Percentiles rank a stretch among this genome's conserved stretches.
phyloP scores from a whole-genome alignment of 495 filamentous ascomycete genomes.

The Trichoderma asperelloides region DNA sequence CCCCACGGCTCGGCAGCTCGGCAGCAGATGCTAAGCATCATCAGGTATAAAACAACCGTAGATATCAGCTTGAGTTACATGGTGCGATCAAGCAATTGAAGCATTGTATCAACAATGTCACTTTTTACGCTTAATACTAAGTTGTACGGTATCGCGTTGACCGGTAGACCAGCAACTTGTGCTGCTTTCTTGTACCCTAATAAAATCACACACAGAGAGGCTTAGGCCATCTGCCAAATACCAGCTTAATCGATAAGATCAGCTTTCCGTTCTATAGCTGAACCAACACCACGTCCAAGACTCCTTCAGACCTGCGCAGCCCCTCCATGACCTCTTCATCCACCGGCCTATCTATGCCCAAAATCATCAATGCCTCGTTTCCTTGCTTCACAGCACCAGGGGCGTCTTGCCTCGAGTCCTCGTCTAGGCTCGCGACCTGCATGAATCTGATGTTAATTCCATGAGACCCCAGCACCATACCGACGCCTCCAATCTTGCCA shows the following conservation, averaged over 20 bases:
- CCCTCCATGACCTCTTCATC: constrained; percentile 44
- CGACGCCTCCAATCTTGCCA: constrained; percentile 66
- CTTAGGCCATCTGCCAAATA: no score
- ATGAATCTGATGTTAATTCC: constrained; percentile 65
- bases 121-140: not conserved
- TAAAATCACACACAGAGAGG: no score
- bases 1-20: not conserved
- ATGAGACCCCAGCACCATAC: constrained; percentile 49
- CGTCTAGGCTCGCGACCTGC: constrained; percentile 48
- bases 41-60: not conserved
- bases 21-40: not conserved
- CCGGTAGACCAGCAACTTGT: no score
- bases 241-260: not conserved
- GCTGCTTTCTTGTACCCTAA: not conserved
- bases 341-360: constrained; percentile 53
- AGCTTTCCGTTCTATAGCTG: constrained; percentile 25
- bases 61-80: not conserved
- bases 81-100: not conserved
- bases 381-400: constrained; percentile 10
- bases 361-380: constrained; percentile 64
- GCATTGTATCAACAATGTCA: no score
- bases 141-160: no score
- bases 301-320: constrained; percentile 46
- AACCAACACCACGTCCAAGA: constrained; percentile 55
- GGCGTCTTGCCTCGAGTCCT: constrained; percentile 12